These are phyloP conservation scores for Cymbopogon flexuosus DNA, from an alignment of 202 grass and related monocot genomes.

Conservation along the genomic window DNA sequence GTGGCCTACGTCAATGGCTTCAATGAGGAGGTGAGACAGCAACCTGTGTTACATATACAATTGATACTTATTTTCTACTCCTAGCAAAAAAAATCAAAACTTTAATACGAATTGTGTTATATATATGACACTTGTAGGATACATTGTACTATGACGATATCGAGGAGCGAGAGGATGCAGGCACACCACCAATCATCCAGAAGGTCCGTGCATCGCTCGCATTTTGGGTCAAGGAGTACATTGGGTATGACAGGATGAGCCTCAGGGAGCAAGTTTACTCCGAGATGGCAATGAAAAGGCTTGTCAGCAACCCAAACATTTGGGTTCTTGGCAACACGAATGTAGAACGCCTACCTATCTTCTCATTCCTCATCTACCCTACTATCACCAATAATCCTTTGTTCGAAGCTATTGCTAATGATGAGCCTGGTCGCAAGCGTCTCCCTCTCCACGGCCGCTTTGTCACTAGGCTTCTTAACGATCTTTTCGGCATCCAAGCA, in stretches of 20 bases:
- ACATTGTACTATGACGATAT: slow-evolving; percentile 60
- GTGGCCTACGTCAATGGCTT: slow-evolving; percentile 70
- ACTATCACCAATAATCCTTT: not conserved
- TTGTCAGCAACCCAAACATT: slow-evolving; percentile 37
- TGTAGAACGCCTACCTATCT: slow-evolving; percentile 46
- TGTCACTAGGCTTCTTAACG: slow-evolving; percentile 60
- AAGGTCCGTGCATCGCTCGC: slow-evolving; percentile 58
- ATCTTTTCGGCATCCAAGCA: slow-evolving; percentile 82
- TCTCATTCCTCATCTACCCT: slow-evolving; percentile 73
- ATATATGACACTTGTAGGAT: slow-evolving; percentile 27
- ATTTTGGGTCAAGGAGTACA: slow-evolving; percentile 75
- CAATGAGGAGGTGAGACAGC: slow-evolving; percentile 39
- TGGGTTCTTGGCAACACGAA: slow-evolving; percentile 52
- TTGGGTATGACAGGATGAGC: slow-evolving; percentile 41
- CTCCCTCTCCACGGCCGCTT: slow-evolving; percentile 74
- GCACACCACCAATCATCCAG: slow-evolving; percentile 64
- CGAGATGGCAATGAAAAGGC: slow-evolving; percentile 37
- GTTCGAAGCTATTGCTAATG: not conserved
- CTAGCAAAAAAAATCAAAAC: not conserved
- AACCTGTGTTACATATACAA: not conserved
- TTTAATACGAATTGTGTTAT: not conserved
- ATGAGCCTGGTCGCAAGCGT: not conserved
- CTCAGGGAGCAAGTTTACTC: slow-evolving; percentile 37
- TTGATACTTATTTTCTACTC: not conserved
- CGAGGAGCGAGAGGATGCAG: slow-evolving; percentile 67